Percentiles rank a stretch among this genome's conserved stretches.
These are phyloP conservation scores for Agaricus sinodeliciosus DNA, from an alignment of 768 basidiomycete species.

Conservation along the genomic window DNA sequence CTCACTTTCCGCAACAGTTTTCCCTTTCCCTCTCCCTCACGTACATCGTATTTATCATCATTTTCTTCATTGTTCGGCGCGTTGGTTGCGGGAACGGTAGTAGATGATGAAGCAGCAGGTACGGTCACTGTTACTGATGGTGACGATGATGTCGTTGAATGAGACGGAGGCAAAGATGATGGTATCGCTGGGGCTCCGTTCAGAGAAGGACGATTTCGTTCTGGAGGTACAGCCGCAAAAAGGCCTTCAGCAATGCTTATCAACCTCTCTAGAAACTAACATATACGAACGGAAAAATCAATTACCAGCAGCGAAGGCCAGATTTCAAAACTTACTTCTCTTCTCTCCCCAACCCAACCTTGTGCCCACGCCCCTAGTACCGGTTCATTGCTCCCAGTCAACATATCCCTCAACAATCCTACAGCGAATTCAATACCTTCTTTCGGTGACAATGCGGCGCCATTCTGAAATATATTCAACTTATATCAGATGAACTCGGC, in stretches of 20 bases:
- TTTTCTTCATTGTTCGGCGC: background rate
- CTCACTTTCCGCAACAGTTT: background rate
- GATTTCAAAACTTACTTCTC: background rate
- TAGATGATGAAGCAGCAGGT: background rate
- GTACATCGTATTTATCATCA: background rate
- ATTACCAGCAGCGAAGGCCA: background rate
- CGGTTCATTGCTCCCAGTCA: background rate
- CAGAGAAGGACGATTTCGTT: background rate
- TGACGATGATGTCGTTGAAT: background rate
- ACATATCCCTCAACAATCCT: background rate
- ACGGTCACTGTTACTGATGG: background rate
- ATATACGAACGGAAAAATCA: background rate
- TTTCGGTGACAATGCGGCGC: background rate
- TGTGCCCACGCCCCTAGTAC: constrained; percentile 2
- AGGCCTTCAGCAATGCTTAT: background rate
- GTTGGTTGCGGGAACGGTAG: background rate
- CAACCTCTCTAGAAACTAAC: background rate
- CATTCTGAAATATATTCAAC: background rate
- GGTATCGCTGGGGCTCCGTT: background rate
- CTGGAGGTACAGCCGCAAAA: background rate
- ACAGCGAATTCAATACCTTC: constrained; percentile 7
- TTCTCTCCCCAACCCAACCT: constrained; percentile 2
- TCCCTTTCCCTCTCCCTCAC: background rate
- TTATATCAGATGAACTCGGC: too few relatives aligned
- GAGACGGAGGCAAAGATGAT: background rate